A percentile compares a stretch with the other conserved stretches of the same genome.
These are phyloP conservation scores for Phytophthora palmivora DNA, from an alignment of 352 stramenopile species.

Conservation along the genomic window DNA sequence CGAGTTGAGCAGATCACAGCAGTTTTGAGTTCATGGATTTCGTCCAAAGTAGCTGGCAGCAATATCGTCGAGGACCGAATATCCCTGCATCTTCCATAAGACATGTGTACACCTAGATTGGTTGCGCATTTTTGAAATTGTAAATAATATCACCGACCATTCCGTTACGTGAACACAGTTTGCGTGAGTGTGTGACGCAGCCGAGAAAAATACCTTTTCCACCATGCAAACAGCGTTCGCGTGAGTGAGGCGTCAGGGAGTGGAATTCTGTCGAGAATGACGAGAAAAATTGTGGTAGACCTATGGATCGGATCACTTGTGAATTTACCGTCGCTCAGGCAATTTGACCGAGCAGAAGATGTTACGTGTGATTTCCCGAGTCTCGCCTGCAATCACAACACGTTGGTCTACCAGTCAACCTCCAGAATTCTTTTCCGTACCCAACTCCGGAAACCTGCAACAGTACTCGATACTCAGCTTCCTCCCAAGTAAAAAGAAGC, in stretches of 20 bases:
- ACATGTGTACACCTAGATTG: neutral
- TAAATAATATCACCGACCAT: neutral
- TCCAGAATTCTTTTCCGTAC: neutral
- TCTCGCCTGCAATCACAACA: neutral
- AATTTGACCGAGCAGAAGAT: neutral
- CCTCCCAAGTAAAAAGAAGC: conserved; percentile 16
- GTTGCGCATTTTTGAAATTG: neutral
- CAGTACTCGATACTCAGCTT: conserved; percentile 14
- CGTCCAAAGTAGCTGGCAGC: conserved; percentile 18
- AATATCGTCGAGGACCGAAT: conserved; percentile 21
- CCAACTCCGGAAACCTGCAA: neutral
- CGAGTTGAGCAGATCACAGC: conserved; percentile 39
- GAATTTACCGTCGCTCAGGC: conserved; percentile 7
- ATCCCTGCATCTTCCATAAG: conserved; percentile 28
- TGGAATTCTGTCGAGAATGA: conserved; percentile 20
- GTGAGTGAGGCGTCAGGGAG: conserved; percentile 17
- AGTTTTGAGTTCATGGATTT: conserved; percentile 40
- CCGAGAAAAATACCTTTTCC: neutral
- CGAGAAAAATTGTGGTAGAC: neutral
- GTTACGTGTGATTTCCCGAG: neutral
- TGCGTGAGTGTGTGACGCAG: conserved; percentile 19
- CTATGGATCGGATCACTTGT: conserved; percentile 4
- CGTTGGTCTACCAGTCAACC: neutral
- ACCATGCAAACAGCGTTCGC: conserved; percentile 20
- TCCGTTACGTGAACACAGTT: conserved; percentile 5